These are phyloP conservation scores for Peniophora sp. DNA, from an alignment of 1,284 basidiomycete genomes.

Conservation along the genomic window DNA sequence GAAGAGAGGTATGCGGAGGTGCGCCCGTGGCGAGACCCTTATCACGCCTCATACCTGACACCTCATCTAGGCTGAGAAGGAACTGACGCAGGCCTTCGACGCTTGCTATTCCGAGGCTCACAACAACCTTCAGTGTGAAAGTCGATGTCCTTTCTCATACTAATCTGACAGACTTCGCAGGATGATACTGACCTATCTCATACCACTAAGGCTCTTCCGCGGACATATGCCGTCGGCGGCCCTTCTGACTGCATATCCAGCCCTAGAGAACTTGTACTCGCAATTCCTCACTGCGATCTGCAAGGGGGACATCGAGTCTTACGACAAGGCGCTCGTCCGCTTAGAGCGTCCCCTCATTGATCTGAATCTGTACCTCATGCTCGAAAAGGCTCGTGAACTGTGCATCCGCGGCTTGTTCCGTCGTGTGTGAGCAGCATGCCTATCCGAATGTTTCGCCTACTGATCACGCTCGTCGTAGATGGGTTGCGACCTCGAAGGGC, in stretches of 20 bases:
- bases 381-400: conserved; percentile 84
- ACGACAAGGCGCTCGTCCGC: conserved; percentile 68
- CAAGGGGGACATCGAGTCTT: conserved; percentile 71
- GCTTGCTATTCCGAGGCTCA: conserved; percentile 64
- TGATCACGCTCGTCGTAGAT: conserved; percentile 37
- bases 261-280: conserved; percentile 65
- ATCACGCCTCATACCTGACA: conserved; percentile 1
- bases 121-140: conserved; percentile 69
- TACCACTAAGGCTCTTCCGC: conserved; percentile 81
- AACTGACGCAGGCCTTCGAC: conserved; percentile 77
- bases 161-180: conserved; percentile 25
- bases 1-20: conserved; percentile 87
- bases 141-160: conserved; percentile 1
- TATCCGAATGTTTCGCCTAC: conserved; percentile 1
- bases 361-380: conserved; percentile 76
- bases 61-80: conserved; percentile 59
- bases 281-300: conserved; percentile 80
- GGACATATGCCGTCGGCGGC: conserved; percentile 73
- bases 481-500: conserved; percentile 66
- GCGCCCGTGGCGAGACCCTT: conserved; percentile 5
- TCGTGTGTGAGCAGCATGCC: conserved; percentile 53
- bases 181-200: conserved; percentile 84
- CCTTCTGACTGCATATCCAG: conserved; percentile 65
- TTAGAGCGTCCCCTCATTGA: conserved; percentile 69
- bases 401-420: conserved; percentile 83